Conservation (phyloP, 2,329 filamentous ascomycete species). For the Cladobotryum mycophilum region DNA sequence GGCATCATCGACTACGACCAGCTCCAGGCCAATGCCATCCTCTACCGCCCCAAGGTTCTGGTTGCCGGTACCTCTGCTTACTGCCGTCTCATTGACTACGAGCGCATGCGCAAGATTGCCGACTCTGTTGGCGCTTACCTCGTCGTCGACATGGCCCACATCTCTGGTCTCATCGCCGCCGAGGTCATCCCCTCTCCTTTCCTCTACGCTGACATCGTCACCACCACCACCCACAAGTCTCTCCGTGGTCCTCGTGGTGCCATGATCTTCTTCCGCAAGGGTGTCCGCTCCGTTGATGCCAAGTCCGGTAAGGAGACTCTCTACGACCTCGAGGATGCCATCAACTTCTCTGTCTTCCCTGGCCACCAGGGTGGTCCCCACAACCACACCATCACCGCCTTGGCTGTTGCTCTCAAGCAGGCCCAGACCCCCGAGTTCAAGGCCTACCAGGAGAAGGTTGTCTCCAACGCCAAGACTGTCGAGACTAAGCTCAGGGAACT, state of each 20-base stretch:
- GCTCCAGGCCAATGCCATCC: conserved; percentile 79
- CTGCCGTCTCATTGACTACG: conserved; percentile 96
- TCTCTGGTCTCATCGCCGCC: conserved; percentile 90
- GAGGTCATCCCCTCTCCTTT: conserved; percentile 93
- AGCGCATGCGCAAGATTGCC: conserved; percentile 90
- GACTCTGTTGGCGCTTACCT: conserved; percentile 92
- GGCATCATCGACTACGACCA: conserved; percentile 96
- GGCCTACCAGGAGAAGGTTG: conserved; percentile 86
- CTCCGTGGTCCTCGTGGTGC: conserved; percentile 94
- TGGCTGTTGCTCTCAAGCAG: conserved; percentile 92
- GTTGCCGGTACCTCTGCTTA: conserved; percentile 97
- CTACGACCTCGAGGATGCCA: conserved; percentile 91
- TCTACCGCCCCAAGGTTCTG: conserved; percentile 94
- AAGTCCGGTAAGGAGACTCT: conserved; percentile 86
- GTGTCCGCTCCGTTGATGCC: conserved; percentile 79
- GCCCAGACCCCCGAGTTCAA: conserved; percentile 86
- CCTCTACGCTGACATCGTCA: conserved; percentile 88
- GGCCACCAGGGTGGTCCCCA: conserved; percentile 97
- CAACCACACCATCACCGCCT: conserved; percentile 98
- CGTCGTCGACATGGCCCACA: conserved; percentile 97
- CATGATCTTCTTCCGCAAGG: conserved; percentile 99
- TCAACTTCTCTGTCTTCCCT: conserved; percentile 99
- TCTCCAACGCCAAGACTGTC: conserved; percentile 88
- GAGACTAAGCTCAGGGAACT: conserved; percentile 78
- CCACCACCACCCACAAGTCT: conserved; percentile 98